phyloP scores from a whole-genome alignment of 139 green algal species.

The Eudorina sp. region DNA sequence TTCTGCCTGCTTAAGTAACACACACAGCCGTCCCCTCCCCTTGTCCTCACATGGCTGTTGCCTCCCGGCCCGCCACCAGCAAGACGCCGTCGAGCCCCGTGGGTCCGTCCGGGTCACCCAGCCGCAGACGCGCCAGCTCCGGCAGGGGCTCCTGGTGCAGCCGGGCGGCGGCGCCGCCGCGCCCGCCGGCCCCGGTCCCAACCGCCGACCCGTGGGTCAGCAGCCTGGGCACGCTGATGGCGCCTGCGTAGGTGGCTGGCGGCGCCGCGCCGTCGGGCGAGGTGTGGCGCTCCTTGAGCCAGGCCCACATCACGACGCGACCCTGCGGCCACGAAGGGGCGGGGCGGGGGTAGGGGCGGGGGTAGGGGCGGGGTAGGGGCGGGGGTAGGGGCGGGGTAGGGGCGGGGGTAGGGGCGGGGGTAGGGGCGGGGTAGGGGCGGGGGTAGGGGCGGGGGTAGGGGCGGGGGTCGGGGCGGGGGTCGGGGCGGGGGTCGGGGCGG shows the following conservation, averaged over 20 bases:
- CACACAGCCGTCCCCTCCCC: background rate
- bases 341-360: no score
- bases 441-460: no score
- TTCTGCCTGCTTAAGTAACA: no score
- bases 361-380: no score
- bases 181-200: no score
- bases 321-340: constrained; percentile 56
- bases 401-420: no score
- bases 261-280: constrained; percentile 35
- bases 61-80: background rate
- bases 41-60: background rate
- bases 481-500: no score
- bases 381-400: no score
- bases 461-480: no score
- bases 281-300: constrained; percentile 80
- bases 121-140: constrained; percentile 45
- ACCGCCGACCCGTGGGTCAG: constrained; percentile 51
- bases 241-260: constrained; percentile 80
- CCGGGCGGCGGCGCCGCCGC: no score
- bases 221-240: constrained; percentile 78
- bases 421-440: no score
- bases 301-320: constrained; percentile 82
- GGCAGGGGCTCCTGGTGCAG: constrained; percentile 56
- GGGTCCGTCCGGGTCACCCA: background rate
- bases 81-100: background rate